Evolutionary conservation across 805 yeast genomes (phyloP).

Genomic region (Saturnispora kantuleensis): DNA sequence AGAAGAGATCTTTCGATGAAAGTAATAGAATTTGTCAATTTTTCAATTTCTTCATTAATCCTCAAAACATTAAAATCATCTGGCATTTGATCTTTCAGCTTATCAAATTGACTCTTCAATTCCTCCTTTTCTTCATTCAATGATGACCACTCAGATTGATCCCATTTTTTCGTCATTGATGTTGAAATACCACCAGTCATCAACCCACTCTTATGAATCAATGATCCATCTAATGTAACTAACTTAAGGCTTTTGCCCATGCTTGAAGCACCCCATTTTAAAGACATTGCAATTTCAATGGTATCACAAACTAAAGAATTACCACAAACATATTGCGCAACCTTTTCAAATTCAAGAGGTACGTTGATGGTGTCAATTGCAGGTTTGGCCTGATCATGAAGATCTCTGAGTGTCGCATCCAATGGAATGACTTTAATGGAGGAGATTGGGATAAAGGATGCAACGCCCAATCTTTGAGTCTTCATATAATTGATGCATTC

Average conservation of each 20-base stretch:
- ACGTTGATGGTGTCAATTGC: constrained; percentile 64
- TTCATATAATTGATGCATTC: constrained; percentile 70
- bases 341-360: constrained; percentile 60
- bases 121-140: constrained; percentile 43
- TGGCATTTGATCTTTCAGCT: constrained; percentile 36
- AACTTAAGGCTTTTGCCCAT: constrained; percentile 45
- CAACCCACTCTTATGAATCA: constrained; percentile 75
- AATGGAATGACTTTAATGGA: constrained; percentile 52
- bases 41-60: constrained; percentile 45
- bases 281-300: constrained; percentile 53
- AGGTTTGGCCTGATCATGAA: constrained; percentile 51
- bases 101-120: constrained; percentile 35
- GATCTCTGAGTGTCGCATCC: constrained; percentile 42
- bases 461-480: constrained; percentile 76
- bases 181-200: constrained; percentile 83
- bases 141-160: constrained; percentile 51
- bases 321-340: constrained; percentile 72
- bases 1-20: constrained; percentile 21
- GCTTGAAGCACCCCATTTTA: constrained; percentile 50
- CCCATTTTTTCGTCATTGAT: constrained; percentile 55
- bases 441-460: constrained; percentile 83
- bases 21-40: constrained; percentile 29
- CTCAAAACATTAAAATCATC: constrained; percentile 48
- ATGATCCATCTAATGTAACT: constrained; percentile 75
- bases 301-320: constrained; percentile 70